Conservation (phyloP, 176 grass and related monocot species). For the Themeda triandra region DNA sequence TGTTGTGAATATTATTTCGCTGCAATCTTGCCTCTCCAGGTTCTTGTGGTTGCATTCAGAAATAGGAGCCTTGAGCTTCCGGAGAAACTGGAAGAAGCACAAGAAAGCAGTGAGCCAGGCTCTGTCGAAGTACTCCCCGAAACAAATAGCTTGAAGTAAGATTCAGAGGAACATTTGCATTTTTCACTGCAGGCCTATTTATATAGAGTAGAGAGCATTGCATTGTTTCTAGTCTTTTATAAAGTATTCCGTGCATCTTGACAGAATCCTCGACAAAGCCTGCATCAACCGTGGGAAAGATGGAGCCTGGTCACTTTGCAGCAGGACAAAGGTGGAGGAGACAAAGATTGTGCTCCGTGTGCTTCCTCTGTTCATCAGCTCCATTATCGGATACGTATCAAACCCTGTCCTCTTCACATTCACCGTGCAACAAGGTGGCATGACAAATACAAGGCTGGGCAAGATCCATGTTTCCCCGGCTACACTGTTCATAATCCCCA, state of each 20-base stretch:
- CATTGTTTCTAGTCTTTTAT: background rate
- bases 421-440: constrained; percentile 55
- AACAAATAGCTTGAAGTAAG: constrained; percentile 36
- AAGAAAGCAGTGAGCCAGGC: background rate
- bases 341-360: constrained; percentile 49
- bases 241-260: background rate
- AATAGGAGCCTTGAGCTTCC: constrained; percentile 46
- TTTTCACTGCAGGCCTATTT: background rate
- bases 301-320: constrained; percentile 50
- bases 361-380: constrained; percentile 56
- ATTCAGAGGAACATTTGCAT: background rate
- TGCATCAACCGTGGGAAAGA: constrained; percentile 36
- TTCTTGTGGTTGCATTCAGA: constrained; percentile 64
- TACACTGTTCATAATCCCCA: constrained; percentile 49
- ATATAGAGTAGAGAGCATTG: background rate
- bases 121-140: constrained; percentile 13
- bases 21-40: constrained; percentile 31
- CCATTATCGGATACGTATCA: constrained; percentile 33
- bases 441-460: constrained; percentile 58
- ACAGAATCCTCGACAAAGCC: constrained; percentile 61
- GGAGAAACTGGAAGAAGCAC: constrained; percentile 43
- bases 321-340: constrained; percentile 48
- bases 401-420: constrained; percentile 38
- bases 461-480: constrained; percentile 47
- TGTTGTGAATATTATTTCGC: background rate